phyloP scores from a whole-genome alignment of 495 filamentous ascomycete genomes.

The Annulohypoxylon nitens region DNA sequence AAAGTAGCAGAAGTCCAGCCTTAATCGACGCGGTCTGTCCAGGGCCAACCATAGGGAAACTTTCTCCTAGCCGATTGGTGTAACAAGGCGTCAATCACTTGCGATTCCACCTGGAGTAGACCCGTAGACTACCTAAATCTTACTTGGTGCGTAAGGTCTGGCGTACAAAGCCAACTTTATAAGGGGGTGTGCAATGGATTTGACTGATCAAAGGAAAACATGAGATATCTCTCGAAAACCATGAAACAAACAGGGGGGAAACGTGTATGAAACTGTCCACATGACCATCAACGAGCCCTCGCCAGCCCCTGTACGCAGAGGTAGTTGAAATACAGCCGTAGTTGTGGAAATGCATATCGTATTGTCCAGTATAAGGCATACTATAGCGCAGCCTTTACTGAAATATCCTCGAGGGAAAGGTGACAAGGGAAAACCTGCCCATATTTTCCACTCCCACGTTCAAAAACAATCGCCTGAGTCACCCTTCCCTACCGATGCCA shows the following conservation, averaged over 20 bases:
- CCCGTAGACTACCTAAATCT: slow-evolving; percentile 38
- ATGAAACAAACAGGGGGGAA: slow-evolving; percentile 51
- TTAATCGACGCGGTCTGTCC: slow-evolving; percentile 36
- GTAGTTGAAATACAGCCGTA: slow-evolving; percentile 46
- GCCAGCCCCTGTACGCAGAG: slow-evolving; percentile 46
- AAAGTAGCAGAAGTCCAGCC: slow-evolving; percentile 37
- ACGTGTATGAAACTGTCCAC: slow-evolving; percentile 52
- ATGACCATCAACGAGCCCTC: slow-evolving; percentile 49
- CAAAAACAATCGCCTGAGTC: slow-evolving; percentile 48
- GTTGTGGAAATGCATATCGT: slow-evolving; percentile 45
- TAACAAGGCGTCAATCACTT: slow-evolving; percentile 44
- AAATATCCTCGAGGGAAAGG: slow-evolving; percentile 45
- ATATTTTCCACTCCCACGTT: slow-evolving; percentile 49
- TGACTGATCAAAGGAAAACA: slow-evolving; percentile 50
- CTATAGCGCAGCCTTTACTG: slow-evolving; percentile 47
- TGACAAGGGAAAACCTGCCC: slow-evolving; percentile 47
- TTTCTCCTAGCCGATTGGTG: slow-evolving; percentile 30
- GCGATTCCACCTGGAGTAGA: slow-evolving; percentile 29
- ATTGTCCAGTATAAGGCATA: slow-evolving; percentile 48
- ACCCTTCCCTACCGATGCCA: slow-evolving; percentile 47
- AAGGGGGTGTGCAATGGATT: slow-evolving; percentile 39
- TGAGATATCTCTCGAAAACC: slow-evolving; percentile 51
- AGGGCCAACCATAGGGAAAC: slow-evolving; percentile 19
- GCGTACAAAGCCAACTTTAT: slow-evolving; percentile 28
- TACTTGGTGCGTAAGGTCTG: slow-evolving; percentile 37